These are phyloP conservation scores for Platanus orientalis DNA, from an alignment of 164 flowering plant species.

Conservation along the genomic window DNA sequence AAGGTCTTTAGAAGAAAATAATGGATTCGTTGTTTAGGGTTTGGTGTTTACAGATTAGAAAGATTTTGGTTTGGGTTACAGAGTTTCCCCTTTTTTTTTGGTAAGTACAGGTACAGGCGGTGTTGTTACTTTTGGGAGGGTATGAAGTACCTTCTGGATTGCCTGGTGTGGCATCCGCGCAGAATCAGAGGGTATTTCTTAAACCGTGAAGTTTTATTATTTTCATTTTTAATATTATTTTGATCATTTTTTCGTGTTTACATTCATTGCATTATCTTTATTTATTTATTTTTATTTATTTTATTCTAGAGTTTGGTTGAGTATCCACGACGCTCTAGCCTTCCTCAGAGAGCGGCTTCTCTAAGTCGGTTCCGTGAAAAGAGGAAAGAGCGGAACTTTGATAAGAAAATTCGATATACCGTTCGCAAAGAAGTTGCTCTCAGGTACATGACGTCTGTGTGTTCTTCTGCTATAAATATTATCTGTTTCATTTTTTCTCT, in stretches of 20 bases:
- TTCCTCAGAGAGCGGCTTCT: slow-evolving; percentile 60
- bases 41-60: too few relatives aligned
- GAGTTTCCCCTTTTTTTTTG: too few relatives aligned
- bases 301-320: slow-evolving; percentile 42
- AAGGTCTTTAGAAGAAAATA: slow-evolving; percentile 24
- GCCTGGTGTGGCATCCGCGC: slow-evolving; percentile 35
- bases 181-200: slow-evolving; percentile 35
- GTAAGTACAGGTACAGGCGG: slow-evolving; percentile 61
- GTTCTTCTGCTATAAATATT: too few relatives aligned
- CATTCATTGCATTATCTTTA: slow-evolving; percentile 7
- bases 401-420: slow-evolving; percentile 67
- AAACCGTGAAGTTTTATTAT: neutral
- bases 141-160: slow-evolving; percentile 33
- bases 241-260: neutral
- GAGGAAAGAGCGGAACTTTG: slow-evolving; percentile 73
- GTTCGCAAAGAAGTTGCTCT: slow-evolving; percentile 76
- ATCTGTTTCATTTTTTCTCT: too few relatives aligned
- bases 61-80: too few relatives aligned
- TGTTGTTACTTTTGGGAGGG: slow-evolving; percentile 50
- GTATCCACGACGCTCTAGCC: slow-evolving; percentile 35
- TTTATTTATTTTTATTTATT: too few relatives aligned
- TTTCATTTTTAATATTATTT: neutral
- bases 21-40: too few relatives aligned
- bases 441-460: too few relatives aligned
- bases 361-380: slow-evolving; percentile 69